Conservation (phyloP, 306 rosid species). For the Acmispon strigosus region DNA sequence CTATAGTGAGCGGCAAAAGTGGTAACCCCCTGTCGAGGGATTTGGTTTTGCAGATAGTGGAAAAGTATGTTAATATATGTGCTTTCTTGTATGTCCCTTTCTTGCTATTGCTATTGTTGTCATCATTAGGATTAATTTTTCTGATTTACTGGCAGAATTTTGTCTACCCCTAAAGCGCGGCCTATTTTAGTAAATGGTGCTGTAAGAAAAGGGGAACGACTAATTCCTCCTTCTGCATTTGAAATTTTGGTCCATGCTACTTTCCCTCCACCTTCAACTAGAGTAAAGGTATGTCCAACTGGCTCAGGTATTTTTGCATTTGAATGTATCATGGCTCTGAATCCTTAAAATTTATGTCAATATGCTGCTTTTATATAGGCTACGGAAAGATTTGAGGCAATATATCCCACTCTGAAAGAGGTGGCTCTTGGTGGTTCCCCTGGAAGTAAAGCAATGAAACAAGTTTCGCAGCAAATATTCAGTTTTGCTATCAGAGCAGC, state of each 20-base stretch:
- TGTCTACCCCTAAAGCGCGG: conserved; percentile 82
- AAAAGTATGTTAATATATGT: conserved; percentile 45
- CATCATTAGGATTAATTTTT: background rate
- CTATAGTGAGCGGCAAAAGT: conserved; percentile 61
- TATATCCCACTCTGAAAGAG: conserved; percentile 73
- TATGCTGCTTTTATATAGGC: conserved; percentile 48
- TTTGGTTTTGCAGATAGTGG: conserved; percentile 78
- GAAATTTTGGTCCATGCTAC: conserved; percentile 68
- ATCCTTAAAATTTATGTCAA: background rate
- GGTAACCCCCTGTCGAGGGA: conserved; percentile 85
- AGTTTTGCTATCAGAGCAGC: conserved; percentile 58
- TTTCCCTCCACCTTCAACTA: conserved; percentile 65
- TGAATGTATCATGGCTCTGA: background rate
- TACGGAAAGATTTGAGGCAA: conserved; percentile 87
- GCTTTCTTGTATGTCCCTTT: background rate
- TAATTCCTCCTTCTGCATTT: conserved; percentile 74
- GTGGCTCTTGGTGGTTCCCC: conserved; percentile 81
- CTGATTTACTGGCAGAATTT: conserved; percentile 49
- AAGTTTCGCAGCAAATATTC: conserved; percentile 68
- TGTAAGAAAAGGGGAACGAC: conserved; percentile 84
- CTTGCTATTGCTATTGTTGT: background rate
- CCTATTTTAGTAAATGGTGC: conserved; percentile 72
- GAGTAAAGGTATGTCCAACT: conserved; percentile 61
- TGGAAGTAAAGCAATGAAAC: conserved; percentile 96
- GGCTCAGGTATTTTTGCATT: background rate